Evolutionary conservation across 2,329 filamentous ascomycete species (phyloP), one percentile per base, ranked within the genome.

Genomic region (Akanthomyces muscarius): DNA sequence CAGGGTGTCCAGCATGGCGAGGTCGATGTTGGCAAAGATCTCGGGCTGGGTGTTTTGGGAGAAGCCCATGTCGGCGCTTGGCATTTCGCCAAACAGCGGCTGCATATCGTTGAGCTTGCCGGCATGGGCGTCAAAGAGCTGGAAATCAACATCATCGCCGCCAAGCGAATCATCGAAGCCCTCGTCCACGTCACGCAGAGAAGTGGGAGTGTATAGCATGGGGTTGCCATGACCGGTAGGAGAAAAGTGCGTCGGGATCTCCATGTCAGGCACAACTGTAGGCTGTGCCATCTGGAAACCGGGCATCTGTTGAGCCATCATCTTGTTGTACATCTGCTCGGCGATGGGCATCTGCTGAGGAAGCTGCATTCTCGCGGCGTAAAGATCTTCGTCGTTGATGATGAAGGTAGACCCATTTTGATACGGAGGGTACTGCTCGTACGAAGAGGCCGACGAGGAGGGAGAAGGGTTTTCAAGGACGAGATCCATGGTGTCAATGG

Each of bases 141-240:
- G 82, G 68, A 91, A 92, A 72, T 91, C 89, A 13, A 73, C 76
- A n/a, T 77, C 76, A 28, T 79, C 75, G 11, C 72, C 76, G n/a
- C 72, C 76, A 54, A 75, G 76, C 38, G 77, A 75, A 36, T 88
- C 86, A 47, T 85, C 83, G 68, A 86, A 89, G 45, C 82, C 83
- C 69, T 91, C 88, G 65, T 92, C 89, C 30, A 86, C 80, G 28
- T 85, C 83, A 21, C 78, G 77, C 64, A 86, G 74, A 0, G 87
- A 87, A 48, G 81, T 81, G 54, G 89, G 86, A 11, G 89, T 89
- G 74, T 82, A 89, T 38, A 91, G 81, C 77, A 90, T 89, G 1
- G 86, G 78, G 64, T 89, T 87, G 42, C 83, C 82, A 69, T 91
- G 88, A 5, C 87, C 89, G 61, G 81, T 80, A 10, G 89, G 88